Conservation (phyloP, 495 filamentous ascomycete genomes). For the Platismatia glauca region DNA sequence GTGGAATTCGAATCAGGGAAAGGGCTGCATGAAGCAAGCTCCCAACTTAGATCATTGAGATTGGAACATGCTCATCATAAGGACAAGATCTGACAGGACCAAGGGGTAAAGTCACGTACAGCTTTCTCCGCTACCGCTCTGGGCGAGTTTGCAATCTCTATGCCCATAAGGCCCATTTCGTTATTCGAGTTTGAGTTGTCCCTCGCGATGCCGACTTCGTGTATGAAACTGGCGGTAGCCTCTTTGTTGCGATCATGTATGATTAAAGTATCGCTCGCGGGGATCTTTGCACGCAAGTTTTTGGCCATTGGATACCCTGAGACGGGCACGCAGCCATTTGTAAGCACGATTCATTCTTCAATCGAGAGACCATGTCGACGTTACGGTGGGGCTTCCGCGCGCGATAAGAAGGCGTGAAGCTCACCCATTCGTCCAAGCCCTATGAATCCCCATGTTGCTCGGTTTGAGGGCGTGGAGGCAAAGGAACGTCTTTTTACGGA, state of each 20-base stretch:
- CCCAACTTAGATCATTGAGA: conserved; percentile 54
- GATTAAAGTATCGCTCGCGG: conserved; percentile 55
- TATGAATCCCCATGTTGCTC: conserved; percentile 70
- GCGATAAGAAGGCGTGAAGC: conserved; percentile 24
- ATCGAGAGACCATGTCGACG: conserved; percentile 4
- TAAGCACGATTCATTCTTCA: conserved; percentile 19
- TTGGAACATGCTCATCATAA: conserved; percentile 47
- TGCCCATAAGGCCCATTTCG: conserved; percentile 32
- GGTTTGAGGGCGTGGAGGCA: conserved; percentile 15
- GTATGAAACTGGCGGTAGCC: conserved; percentile 48
- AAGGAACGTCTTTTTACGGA: conserved; percentile 20
- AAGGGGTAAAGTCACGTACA: conserved; percentile 38
- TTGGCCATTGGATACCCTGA: conserved; percentile 78
- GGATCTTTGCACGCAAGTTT: conserved; percentile 70
- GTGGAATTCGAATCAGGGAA: conserved; percentile 44
- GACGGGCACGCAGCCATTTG: conserved; percentile 10
- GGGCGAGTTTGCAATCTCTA: conserved; percentile 50
- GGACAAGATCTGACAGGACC: conserved; percentile 16
- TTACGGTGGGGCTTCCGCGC: conserved; percentile 9
- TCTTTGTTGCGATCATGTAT: conserved; percentile 67
- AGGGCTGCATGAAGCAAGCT: conserved; percentile 31
- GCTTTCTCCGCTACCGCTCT: conserved; percentile 60
- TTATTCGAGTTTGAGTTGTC: conserved; percentile 18
- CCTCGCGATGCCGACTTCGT: conserved; percentile 41
- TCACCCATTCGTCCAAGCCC: conserved; percentile 82